Evolutionary conservation across 352 stramenopile species (phyloP), one percentile per base, ranked within the genome.

Genomic region (Plasmopara viticola): DNA sequence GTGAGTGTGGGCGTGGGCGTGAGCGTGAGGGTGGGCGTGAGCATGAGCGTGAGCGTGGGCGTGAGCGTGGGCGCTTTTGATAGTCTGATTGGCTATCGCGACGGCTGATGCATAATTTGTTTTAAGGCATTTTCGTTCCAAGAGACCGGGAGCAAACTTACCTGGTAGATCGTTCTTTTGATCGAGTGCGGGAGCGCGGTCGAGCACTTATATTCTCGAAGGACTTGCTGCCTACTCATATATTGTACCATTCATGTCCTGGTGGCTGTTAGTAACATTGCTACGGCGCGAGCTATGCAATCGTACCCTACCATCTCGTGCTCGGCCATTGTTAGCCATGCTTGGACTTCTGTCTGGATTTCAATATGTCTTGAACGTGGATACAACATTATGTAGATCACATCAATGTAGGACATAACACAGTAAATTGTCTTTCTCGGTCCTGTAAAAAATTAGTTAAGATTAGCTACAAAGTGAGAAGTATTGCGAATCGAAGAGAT

Each of bases 141-240:
- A 34, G 12, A 13, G 41, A 33, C 1, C 18, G 9, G 28, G 14
- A 35, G 10, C 31, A 7, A 37, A 30, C 51, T 30, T 15, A 64
- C 55, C 50, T 64, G 20, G 38, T 40, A 0, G 44, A 55, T 35
- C 47, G 31, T 15, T 51, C 51, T 44, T 60, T 68, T 5, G 65
- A 70, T 25, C 51, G 55, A 44, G 62, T 66, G 13, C 53, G 53
- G 8, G 51, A 69, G 17, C 61, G 63, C 31, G 58, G 66, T 14
- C 48, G 57, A 17, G 34, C 49, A 15, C 39, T 44, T 30, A 33
- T 39, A 39, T 48, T 49, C 44, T 54, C 55, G 6, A 56, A 60
- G 14, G 66, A 67, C 42, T 46, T 49, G 41, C 57, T 56, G 20
- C 20, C 64, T 73, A 61, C 53, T 64, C 41, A 60, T 20, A 42